Base-by-base conservation (phyloP, 768 basidiomycete genomes). In the Psilocybe azurescens region DNA sequence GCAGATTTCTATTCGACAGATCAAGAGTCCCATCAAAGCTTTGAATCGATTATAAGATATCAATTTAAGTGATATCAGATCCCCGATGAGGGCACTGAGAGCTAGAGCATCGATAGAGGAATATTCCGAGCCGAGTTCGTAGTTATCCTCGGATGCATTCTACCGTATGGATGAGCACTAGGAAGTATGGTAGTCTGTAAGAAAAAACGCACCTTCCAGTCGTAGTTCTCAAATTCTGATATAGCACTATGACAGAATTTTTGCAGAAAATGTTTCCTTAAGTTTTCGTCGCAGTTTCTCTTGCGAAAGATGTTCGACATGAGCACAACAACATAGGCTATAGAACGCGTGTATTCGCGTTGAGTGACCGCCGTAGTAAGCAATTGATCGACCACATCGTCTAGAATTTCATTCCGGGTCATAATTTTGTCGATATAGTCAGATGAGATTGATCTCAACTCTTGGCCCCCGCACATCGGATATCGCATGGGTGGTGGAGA, bases 21-120 rank as follows among this genome's bases (percentile, higher is more conserved):
- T 13, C 36, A 64, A 44, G 11, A 51, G 39, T 2, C 20, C 24
- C 3, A 50, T 32, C 29, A 41, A 53, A 8, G 13, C 13, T n/a
- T 57, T 55, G 33, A 64, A 64, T 13, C 24, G 7, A 0, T 8
- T 13, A 36, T 49, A 62, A 4, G 52, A 49, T 7, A 65, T 20
- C 16, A 62, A 39, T 18, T 49, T 48, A n/a, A 59, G 38, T 9
- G 57, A 62, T 11, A 33, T 38, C 4, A 65, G n/a, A 18, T 65
- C 64, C 16, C 64, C 60, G 14, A 65, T 53, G 39, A 62, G 59
- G 8, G 60, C 56, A 32, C 53, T 41, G 8, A 65, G 47, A 8
- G 64, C 64, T 2, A 55, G 18, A 16, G 60, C 60, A 24, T 64
- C 59, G 44, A 56, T 44, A 9, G 46, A 16, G 10, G 32, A 18